Evolutionary conservation across 2,329 filamentous ascomycete species (phyloP).

Genomic region (Daldinia sp.): DNA sequence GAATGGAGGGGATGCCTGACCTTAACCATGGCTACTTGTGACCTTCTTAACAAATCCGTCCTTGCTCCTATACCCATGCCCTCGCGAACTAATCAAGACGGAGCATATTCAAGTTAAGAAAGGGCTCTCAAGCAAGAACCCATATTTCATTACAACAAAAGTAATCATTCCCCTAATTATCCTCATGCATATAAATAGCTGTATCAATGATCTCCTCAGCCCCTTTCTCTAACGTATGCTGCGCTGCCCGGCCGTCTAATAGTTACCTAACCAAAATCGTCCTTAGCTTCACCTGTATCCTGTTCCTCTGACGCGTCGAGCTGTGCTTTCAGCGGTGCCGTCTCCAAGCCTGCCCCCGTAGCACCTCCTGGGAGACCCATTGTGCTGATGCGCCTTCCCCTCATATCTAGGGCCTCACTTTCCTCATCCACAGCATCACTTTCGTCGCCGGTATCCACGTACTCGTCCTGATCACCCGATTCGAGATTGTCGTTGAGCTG

Average conservation of each 20-base stretch:
- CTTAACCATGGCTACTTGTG: too few relatives aligned
- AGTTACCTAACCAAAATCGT: conserved; percentile 41
- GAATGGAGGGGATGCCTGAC: too few relatives aligned
- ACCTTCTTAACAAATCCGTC: too few relatives aligned
- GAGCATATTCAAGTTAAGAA: background rate
- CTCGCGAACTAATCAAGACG: background rate
- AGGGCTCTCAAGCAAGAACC: background rate
- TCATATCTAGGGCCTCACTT: conserved; percentile 64
- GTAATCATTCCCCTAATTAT: conserved; percentile 11
- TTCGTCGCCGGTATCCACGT: conserved; percentile 38
- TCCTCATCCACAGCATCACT: conserved; percentile 57
- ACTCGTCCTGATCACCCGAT: conserved; percentile 44
- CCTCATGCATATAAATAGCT: conserved; percentile 11
- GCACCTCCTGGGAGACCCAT: conserved; percentile 54
- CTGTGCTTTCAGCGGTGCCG: conserved; percentile 54
- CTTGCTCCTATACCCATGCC: too few relatives aligned
- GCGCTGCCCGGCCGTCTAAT: background rate
- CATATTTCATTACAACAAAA: conserved; percentile 1
- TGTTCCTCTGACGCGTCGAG: conserved; percentile 32
- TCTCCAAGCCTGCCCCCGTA: conserved; percentile 55
- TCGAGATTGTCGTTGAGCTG: conserved; percentile 59
- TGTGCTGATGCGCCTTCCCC: conserved; percentile 64
- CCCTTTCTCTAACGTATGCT: background rate
- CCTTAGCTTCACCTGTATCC: conserved; percentile 37
- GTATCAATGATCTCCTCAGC: background rate